A percentile compares a stretch with the other conserved stretches of the same genome.
Evolutionary conservation across 164 flowering plant species (phyloP).

Genomic region (Pachysandra terminalis): DNA sequence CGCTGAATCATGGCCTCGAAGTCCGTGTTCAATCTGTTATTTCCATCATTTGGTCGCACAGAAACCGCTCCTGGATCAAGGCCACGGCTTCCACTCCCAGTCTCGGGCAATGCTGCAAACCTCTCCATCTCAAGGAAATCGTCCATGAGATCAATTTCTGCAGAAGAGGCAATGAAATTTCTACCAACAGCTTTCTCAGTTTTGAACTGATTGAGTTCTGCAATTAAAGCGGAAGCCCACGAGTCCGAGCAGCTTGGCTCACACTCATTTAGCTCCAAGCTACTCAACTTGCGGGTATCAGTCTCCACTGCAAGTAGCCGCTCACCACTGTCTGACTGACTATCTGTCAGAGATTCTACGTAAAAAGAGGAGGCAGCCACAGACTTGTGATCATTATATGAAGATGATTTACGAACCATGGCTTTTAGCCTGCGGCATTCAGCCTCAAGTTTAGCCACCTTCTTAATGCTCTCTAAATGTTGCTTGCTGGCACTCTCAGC

Average conservation of each 20-base stretch:
- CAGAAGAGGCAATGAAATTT: constrained; percentile 27
- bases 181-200: constrained; percentile 36
- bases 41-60: constrained; percentile 17
- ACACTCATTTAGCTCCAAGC: constrained; percentile 30
- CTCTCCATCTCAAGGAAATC: constrained; percentile 97
- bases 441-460: constrained; percentile 77
- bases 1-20: constrained; percentile 35
- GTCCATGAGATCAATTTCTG: constrained; percentile 74
- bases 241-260: constrained; percentile 46
- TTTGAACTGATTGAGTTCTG: constrained; percentile 65
- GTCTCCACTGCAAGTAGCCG: constrained; percentile 34
- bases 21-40: constrained; percentile 36
- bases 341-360: constrained; percentile 68
- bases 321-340: constrained; percentile 75
- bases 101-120: constrained; percentile 61
- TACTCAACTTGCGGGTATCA: constrained; percentile 27
- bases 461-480: constrained; percentile 79
- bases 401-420: constrained; percentile 34
- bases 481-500: constrained; percentile 92
- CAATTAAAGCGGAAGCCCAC: constrained; percentile 69
- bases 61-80: constrained; percentile 22
- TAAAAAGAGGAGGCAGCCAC: constrained; percentile 35
- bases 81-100: constrained; percentile 18
- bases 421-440: constrained; percentile 73
- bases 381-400: constrained; percentile 40